Evolutionary conservation across 768 basidiomycete genomes (phyloP).

Genomic region (Phallus indusiatus): DNA sequence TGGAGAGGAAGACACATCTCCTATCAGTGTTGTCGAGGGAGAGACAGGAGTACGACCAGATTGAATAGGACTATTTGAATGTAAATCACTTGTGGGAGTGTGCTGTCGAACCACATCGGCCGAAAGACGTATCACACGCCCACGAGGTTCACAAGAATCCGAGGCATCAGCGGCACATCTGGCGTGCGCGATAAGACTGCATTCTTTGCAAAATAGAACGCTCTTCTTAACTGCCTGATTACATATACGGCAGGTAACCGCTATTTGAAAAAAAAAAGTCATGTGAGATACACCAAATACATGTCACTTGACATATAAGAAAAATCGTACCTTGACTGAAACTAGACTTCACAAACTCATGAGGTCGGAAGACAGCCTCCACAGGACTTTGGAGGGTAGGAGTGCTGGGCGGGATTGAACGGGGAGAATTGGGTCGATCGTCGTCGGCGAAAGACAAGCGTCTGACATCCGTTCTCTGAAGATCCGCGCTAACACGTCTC

Average conservation of each 20-base stretch:
- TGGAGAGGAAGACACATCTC: neutral
- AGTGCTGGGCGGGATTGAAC: neutral
- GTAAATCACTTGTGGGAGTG: neutral
- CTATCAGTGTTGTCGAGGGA: neutral
- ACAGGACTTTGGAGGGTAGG: neutral
- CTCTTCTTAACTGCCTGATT: slow-evolving; percentile 70
- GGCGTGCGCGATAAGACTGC: slow-evolving; percentile 80
- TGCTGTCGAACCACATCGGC: slow-evolving; percentile 6
- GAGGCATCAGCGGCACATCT: slow-evolving; percentile 64
- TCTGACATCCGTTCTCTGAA: slow-evolving; percentile 63
- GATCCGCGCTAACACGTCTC: slow-evolving; percentile 79
- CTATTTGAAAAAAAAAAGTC: slow-evolving; percentile 31
- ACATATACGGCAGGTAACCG: slow-evolving; percentile 83
- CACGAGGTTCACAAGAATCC: slow-evolving; percentile 72
- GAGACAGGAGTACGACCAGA: neutral
- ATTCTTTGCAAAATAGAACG: slow-evolving; percentile 81
- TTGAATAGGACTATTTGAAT: neutral
- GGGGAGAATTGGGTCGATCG: slow-evolving; percentile 26
- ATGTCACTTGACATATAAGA: neutral
- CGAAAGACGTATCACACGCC: slow-evolving; percentile 40
- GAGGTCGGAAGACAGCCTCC: slow-evolving; percentile 40
- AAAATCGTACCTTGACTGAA: slow-evolving; percentile 75
- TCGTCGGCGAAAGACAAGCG: slow-evolving; percentile 31
- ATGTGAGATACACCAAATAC: slow-evolving; percentile 3
- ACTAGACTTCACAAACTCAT: slow-evolving; percentile 84